Evolutionary conservation across 23 red algal species (phyloP).

Genomic region (Chondrus crispus): DNA sequence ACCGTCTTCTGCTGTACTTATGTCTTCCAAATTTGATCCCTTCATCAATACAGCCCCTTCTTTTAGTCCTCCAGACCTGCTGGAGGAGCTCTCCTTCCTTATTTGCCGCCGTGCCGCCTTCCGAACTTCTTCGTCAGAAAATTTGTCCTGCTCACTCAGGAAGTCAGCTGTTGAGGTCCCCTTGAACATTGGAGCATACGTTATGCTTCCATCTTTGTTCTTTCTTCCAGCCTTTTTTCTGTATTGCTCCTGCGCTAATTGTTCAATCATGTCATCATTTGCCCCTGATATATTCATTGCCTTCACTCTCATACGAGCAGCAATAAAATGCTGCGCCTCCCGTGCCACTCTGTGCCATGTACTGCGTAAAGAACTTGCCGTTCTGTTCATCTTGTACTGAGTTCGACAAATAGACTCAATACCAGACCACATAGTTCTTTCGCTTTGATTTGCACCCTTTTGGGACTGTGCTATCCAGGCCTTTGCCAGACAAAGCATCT

Average conservation of each 20-base stretch:
- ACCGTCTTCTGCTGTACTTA: no score
- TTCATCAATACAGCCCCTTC: no score
- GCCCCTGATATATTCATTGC: constrained; percentile 4
- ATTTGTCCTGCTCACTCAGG: neutral
- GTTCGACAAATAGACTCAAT: constrained; percentile 4
- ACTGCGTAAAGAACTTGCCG: neutral
- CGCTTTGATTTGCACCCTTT: constrained; percentile 15
- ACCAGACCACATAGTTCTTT: constrained; percentile 20
- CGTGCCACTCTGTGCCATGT: neutral
- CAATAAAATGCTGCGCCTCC: constrained; percentile 22
- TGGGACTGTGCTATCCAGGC: constrained; percentile 10
- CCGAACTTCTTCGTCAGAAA: constrained; percentile 26
- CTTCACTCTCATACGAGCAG: neutral
- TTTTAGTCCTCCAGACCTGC: no score
- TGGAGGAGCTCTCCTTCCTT: no score
- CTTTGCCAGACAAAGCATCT: neutral
- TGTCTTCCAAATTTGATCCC: no score
- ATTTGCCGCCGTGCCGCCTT: no score
- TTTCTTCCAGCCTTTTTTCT: neutral
- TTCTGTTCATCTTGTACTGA: neutral
- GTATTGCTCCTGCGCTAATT: constrained; percentile 6
- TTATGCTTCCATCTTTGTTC: neutral
- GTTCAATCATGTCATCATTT: constrained; percentile 21
- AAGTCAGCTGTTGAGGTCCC: constrained; percentile 23
- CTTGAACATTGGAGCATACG: neutral